A percentile compares a stretch with the other conserved stretches of the same genome.
Conservation (phyloP, 2,329 filamentous ascomycete genomes). For the Endocalyx cinctus region DNA sequence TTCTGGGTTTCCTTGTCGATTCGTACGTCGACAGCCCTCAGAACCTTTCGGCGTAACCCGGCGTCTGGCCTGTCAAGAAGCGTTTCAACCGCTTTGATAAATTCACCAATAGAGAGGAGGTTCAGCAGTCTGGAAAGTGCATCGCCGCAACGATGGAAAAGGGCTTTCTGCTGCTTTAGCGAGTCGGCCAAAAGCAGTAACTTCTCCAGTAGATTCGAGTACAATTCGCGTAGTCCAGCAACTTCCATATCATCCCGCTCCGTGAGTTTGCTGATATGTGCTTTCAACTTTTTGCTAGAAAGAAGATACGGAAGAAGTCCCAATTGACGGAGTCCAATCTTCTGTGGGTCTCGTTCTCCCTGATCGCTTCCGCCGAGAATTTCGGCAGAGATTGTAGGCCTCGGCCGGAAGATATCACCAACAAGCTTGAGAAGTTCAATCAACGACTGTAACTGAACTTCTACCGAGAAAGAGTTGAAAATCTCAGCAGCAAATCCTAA, state of each 20-base stretch:
- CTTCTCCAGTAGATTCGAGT: constrained; percentile 63
- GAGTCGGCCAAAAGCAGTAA: constrained; percentile 62
- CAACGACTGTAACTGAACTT: constrained; percentile 73
- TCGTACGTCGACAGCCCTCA: constrained; percentile 74
- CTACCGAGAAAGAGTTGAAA: constrained; percentile 65
- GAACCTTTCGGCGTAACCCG: constrained; percentile 72
- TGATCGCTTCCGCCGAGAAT: constrained; percentile 59
- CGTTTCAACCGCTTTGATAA: constrained; percentile 81
- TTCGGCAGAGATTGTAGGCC: constrained; percentile 66
- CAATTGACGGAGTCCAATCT: constrained; percentile 50
- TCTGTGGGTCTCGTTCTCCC: constrained; percentile 42
- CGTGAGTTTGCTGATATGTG: constrained; percentile 52
- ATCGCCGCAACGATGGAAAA: constrained; percentile 59
- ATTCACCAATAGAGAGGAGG: constrained; percentile 79
- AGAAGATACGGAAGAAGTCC: constrained; percentile 54
- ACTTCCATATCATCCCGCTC: constrained; percentile 61
- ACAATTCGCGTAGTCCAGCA: constrained; percentile 63
- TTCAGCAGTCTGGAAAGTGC: constrained; percentile 77
- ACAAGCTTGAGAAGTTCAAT: constrained; percentile 73
- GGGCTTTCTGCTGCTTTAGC: constrained; percentile 50
- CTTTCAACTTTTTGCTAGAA: constrained; percentile 51
- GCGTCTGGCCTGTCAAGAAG: constrained; percentile 73
- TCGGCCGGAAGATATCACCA: constrained; percentile 69
- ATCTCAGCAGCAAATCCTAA: constrained; percentile 72
- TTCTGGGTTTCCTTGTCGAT: constrained; percentile 69